Evolutionary conservation across 164 flowering plant genomes (phyloP).

Genomic region (Amborella trichopoda): DNA sequence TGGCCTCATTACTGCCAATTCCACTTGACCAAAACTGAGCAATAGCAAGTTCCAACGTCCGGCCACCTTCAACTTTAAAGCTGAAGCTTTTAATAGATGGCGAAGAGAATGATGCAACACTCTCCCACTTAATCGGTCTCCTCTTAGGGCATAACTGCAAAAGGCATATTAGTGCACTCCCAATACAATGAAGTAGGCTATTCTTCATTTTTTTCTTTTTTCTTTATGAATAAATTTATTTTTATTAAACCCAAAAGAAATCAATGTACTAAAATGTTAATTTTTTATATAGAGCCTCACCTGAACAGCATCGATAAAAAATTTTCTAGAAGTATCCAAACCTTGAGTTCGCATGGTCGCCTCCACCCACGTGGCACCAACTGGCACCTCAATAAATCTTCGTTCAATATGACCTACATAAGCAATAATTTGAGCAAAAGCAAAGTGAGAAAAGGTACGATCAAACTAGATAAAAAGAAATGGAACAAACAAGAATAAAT

Average conservation of each 20-base stretch:
- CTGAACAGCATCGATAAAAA: conserved; percentile 81
- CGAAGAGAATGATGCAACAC: conserved; percentile 62
- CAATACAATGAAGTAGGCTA: too few species aligned
- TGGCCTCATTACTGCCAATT: conserved; percentile 70
- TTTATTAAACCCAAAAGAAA: too few species aligned
- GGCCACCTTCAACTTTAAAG: conserved; percentile 74
- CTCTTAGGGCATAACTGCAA: conserved; percentile 70
- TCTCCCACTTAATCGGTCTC: conserved; percentile 90
- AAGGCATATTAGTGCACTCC: too few species aligned
- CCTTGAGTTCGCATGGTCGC: conserved; percentile 73
- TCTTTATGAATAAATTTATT: too few species aligned
- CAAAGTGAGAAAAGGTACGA: too few species aligned
- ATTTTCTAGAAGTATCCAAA: conserved; percentile 74
- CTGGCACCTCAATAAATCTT: conserved; percentile 71
- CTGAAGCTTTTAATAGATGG: conserved; percentile 64
- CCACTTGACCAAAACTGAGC: conserved; percentile 99
- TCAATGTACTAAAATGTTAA: background rate
- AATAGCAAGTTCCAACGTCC: conserved; percentile 79
- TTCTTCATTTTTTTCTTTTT: too few species aligned
- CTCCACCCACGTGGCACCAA: conserved; percentile 90
- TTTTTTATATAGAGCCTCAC: conserved; percentile 18
- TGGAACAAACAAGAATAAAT: too few species aligned
- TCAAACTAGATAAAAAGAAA: too few species aligned
- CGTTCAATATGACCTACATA: conserved; percentile 73
- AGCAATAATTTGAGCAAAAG: too few species aligned